Evolutionary conservation across 2,329 filamentous ascomycete species (phyloP).

Genomic region (Trichoderma brevicompactum): DNA sequence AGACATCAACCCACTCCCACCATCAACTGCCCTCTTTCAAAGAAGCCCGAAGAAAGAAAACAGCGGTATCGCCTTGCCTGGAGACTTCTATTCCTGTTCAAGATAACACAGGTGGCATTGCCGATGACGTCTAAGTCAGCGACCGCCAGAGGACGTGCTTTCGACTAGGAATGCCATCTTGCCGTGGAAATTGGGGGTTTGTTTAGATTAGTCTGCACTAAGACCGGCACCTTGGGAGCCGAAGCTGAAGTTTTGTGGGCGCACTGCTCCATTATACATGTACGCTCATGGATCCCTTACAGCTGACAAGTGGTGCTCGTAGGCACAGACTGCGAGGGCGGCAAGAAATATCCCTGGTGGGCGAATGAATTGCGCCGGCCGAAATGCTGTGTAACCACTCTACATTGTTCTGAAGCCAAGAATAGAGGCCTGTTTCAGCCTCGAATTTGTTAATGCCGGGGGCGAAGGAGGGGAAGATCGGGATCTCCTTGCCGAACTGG

Average conservation of each 20-base stretch:
- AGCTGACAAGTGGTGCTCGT: background rate
- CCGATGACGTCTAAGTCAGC: slow-evolving; percentile 19
- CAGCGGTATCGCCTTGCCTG: background rate
- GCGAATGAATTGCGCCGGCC: background rate
- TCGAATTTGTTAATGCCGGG: slow-evolving; percentile 4
- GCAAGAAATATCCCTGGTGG: background rate
- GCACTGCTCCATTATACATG: background rate
- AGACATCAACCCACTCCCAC: slow-evolving; percentile 14
- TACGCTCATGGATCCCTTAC: slow-evolving; percentile 4
- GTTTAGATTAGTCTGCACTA: background rate
- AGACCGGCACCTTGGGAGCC: slow-evolving; percentile 12
- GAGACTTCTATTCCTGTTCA: slow-evolving; percentile 12
- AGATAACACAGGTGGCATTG: slow-evolving; percentile 6
- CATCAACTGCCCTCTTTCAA: background rate
- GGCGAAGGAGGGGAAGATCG: slow-evolving; percentile 17
- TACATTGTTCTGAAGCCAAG: background rate
- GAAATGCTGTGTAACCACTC: slow-evolving; percentile 24
- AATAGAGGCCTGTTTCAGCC: background rate
- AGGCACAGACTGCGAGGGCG: background rate
- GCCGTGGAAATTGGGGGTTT: slow-evolving; percentile 10
- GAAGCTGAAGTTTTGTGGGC: slow-evolving; percentile 26
- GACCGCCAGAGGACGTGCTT: background rate
- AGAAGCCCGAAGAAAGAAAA: background rate
- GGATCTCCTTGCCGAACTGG: slow-evolving; percentile 21
- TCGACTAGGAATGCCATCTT: slow-evolving; percentile 18